Conservation (phyloP, 305 asterid genomes). For the Fraxinus sp. region DNA sequence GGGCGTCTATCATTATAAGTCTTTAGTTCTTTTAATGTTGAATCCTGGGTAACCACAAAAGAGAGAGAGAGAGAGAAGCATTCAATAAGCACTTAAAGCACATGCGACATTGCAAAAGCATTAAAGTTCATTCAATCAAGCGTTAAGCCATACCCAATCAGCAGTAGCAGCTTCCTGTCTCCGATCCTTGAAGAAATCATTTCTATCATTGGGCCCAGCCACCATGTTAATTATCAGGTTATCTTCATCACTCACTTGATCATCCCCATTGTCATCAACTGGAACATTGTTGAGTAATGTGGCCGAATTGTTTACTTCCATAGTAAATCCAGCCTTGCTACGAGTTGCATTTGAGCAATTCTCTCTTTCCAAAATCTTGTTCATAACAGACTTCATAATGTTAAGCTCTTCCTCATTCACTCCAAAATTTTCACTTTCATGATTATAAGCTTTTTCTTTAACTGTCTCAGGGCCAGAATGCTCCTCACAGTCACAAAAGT, state of each 20-base stretch:
- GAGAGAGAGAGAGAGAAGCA: too few relatives aligned
- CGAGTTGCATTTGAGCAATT: constrained; percentile 29
- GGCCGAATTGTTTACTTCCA: constrained; percentile 24
- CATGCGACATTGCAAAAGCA: neutral
- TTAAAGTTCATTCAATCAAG: neutral
- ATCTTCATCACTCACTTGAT: constrained; percentile 62
- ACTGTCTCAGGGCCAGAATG: constrained; percentile 49
- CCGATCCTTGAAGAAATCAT: constrained; percentile 35
- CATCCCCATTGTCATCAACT: constrained; percentile 38
- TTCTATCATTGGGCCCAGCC: constrained; percentile 35
- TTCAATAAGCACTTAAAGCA: constrained; percentile 9
- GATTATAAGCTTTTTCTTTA: constrained; percentile 27
- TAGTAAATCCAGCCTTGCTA: constrained; percentile 26
- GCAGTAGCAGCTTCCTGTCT: constrained; percentile 25
- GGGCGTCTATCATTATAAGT: constrained; percentile 22
- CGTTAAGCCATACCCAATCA: constrained; percentile 32
- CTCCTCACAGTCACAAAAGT: constrained; percentile 88
- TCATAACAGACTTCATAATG: constrained; percentile 66
- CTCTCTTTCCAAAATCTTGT: constrained; percentile 59
- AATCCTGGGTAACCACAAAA: constrained; percentile 35
- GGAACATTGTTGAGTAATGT: constrained; percentile 34
- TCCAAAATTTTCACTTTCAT: constrained; percentile 38
- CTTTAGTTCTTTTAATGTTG: constrained; percentile 21
- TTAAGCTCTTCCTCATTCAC: constrained; percentile 71
- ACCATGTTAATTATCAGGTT: constrained; percentile 57